Percentiles rank a stretch among this genome's conserved stretches.
These are phyloP conservation scores for Boletus huronensis DNA, from an alignment of 768 basidiomycete genomes.

Conservation along the genomic window DNA sequence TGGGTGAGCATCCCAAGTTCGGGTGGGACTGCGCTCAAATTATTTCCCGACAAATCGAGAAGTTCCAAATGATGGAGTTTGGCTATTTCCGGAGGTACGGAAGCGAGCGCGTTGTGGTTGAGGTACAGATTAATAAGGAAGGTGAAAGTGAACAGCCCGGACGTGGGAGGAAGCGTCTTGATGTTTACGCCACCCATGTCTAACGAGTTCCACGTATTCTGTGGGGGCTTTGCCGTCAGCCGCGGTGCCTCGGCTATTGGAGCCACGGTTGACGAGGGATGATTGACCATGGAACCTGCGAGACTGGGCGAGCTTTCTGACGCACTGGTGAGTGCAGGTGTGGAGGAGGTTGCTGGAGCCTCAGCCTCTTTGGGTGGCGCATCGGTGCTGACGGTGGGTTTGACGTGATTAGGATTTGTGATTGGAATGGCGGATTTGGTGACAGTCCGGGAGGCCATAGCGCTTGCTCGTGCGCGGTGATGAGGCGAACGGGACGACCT, in stretches of 20 bases:
- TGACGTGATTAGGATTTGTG: slow-evolving; percentile 79
- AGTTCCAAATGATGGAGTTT: slow-evolving; percentile 82
- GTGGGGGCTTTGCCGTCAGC: slow-evolving; percentile 63
- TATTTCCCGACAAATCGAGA: slow-evolving; percentile 91
- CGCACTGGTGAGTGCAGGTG: slow-evolving; percentile 29
- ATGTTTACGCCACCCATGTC: slow-evolving; percentile 96
- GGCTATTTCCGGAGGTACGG: slow-evolving; percentile 79
- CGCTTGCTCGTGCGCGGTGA: slow-evolving; percentile 92
- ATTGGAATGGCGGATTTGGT: slow-evolving; percentile 88
- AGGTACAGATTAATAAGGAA: slow-evolving; percentile 94
- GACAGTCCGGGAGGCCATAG: slow-evolving; percentile 85
- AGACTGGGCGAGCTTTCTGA: slow-evolving; percentile 37
- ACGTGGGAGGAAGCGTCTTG: slow-evolving; percentile 79
- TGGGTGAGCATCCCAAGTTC: slow-evolving; percentile 89
- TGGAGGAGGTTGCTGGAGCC: slow-evolving; percentile 27
- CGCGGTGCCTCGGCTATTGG: slow-evolving; percentile 67
- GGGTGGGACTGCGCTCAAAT: slow-evolving; percentile 68
- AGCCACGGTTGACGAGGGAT: slow-evolving; percentile 74
- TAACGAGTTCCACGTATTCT: slow-evolving; percentile 83
- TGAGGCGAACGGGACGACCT: slow-evolving; percentile 86
- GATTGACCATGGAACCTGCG: slow-evolving; percentile 40
- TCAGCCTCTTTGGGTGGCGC: slow-evolving; percentile 27
- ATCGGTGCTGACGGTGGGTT: slow-evolving; percentile 36
- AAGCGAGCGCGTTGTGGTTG: slow-evolving; percentile 85
- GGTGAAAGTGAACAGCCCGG: slow-evolving; percentile 79